Base-by-base conservation (phyloP, 371 early-diverging fungal genomes). In the Rhizopus stolonifer region DNA sequence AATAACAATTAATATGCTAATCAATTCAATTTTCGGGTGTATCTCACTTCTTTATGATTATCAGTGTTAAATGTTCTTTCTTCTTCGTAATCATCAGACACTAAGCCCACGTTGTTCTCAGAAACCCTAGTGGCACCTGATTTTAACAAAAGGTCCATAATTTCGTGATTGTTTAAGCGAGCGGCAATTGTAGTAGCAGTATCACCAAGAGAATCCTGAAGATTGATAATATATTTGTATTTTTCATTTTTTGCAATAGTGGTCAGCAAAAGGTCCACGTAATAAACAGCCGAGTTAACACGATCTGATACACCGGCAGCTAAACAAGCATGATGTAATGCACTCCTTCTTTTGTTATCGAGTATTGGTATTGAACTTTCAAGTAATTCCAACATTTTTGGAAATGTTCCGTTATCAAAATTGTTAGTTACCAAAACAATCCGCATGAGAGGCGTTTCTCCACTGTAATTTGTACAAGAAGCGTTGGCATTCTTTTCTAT, bases 111-210 rank as follows among this genome's bases (percentile, higher is more conserved):
- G 15, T 78, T 72, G 59, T 98, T 96, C 23, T 73, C 74, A 14
- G 91, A 77, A 1, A 76, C 65, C 1, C 70, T 57, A 29, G 82
- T 83, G 0, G 98, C 97, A 8, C 96, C 96, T 10, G 83, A 88
- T 24, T 87, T 76, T 18, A 90, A 48, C 36, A 97, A 64, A 54
- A 86, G 63, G 26, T 87, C 85, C 2, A 87, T 76, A 39, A 95
- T 54, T 3, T 72, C 65, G 10, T 77, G 56, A 45, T 85, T 84
- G 10, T 91, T 88, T 3, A 88, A 63, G 19, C 91, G 69, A 0
- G 92, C 90, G 0, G 96, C 95, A 56, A 97, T 82, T 54, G 85
- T 90, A 38, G 95, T 63, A 8, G 96, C 92, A 0, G 98, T 96
- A 54, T 98, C 90, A 1, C 98, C 98, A 29, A 83, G 82, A 40